Conservation (phyloP, 2,329 filamentous ascomycete species). For the Chrysoporthe puriensis region DNA sequence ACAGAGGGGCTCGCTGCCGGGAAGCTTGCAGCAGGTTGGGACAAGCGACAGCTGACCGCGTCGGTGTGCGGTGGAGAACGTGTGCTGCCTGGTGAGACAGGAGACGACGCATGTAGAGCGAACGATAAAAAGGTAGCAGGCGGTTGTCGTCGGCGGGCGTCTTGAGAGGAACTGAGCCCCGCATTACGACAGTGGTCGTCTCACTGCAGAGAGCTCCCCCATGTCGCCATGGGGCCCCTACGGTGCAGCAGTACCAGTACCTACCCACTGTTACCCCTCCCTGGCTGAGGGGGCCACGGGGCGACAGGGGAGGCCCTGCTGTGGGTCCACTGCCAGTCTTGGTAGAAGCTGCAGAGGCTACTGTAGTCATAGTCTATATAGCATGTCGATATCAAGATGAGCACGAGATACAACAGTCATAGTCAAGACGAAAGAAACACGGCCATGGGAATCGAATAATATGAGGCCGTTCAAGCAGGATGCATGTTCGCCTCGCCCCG, state of each 20-base stretch:
- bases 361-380: too few relatives aligned
- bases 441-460: too few relatives aligned
- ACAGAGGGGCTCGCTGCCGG: neutral
- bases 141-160: neutral
- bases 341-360: too few relatives aligned
- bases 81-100: neutral
- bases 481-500: too few relatives aligned
- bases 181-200: neutral
- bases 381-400: too few relatives aligned
- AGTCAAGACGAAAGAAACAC: too few relatives aligned
- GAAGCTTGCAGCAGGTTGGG: neutral
- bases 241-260: too few relatives aligned
- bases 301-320: neutral
- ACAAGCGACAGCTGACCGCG: neutral
- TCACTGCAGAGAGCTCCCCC: neutral
- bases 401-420: too few relatives aligned
- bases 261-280: too few relatives aligned
- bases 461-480: too few relatives aligned
- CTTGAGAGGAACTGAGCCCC: neutral
- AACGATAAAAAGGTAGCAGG: neutral
- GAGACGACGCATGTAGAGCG: slow-evolving; percentile 1
- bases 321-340: neutral
- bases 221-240: neutral
- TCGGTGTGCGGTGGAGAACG: neutral
- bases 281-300: too few relatives aligned